Evolutionary conservation across 192 early-diverging fungal species (phyloP), one percentile per base, ranked within the genome.

Genomic region (Coemansia sp.): DNA sequence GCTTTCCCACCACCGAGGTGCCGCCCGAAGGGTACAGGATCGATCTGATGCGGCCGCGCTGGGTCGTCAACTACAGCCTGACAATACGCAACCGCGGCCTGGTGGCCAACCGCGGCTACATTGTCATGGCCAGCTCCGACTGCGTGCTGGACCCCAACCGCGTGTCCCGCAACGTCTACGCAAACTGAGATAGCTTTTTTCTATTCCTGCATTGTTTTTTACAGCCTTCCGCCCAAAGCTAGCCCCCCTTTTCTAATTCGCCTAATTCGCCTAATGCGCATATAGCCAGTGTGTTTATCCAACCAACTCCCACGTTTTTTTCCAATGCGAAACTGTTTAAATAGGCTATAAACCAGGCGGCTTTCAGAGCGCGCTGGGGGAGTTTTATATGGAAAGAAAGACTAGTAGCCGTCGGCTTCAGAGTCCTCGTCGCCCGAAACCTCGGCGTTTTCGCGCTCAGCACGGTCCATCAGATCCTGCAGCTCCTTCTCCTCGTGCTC

Each of bases 401-500:
- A 14, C 41, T 58, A 58, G 17, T 58, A 65, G 38, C 50, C 59
- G 50, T 85, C 86, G 29, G 73, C 78, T 28, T 83, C 88, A 35
- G 82, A 85, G 54, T 85, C 82, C 62, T 95, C 91, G 78, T 98
- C 95, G 64, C 90, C 95, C 5, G 85, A 82, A 25, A 97, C 87
- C 69, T 95, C 88, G 52, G 84, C 85, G 74, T 95, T 96, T 75
- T 95, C 90, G 77, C 87, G 85, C 71, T 92, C 91, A 27, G 85
- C 89, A 51, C 85, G 83, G 52, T 84, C 90, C 85, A 99, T 86
- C 29, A 93, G 72, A 48, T 87, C 87, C 51, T 84, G 88, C 43
- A 99, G 85, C 80, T 99, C 96, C 67, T 80, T 76, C 57, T 99
- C 96, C 65, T 99, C 96, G 25, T 85, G 85, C 59, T 93, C 93